A percentile compares a stretch with the other conserved stretches of the same genome.
Conservation (phyloP, 208 protist species). For the Trypanosoma congolense region DNA sequence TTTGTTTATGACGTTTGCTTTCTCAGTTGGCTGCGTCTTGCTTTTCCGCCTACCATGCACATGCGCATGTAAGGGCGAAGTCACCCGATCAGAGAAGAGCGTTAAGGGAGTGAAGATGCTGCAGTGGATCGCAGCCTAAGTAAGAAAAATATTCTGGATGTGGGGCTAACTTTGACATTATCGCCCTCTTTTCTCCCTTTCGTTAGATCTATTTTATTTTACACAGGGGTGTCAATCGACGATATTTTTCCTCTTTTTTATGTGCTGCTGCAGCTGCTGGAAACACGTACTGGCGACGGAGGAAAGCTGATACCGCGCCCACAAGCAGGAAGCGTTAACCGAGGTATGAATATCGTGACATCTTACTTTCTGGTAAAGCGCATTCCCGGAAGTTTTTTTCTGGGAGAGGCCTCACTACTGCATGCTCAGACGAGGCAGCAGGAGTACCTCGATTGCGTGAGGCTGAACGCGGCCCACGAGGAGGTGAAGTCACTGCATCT, state of each 20-base stretch:
- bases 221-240: no score
- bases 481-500: slow-evolving; percentile 50
- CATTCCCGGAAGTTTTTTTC: slow-evolving; percentile 41
- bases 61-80: no score
- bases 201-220: no score
- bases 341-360: slow-evolving; percentile 72
- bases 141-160: no score
- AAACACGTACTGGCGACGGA: neutral
- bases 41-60: no score
- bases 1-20: no score
- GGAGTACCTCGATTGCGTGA: slow-evolving; percentile 73
- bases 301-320: neutral
- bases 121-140: no score
- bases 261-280: neutral
- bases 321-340: neutral
- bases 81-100: no score
- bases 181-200: neutral
- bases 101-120: no score
- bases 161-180: no score
- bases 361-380: slow-evolving; percentile 69
- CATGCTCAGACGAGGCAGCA: slow-evolving; percentile 37
- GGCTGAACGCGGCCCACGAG: slow-evolving; percentile 37
- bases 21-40: no score
- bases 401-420: slow-evolving; percentile 39
- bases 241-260: no score